Evolutionary conservation across 768 basidiomycete species (phyloP).

Genomic region (Termitomyces sp.): DNA sequence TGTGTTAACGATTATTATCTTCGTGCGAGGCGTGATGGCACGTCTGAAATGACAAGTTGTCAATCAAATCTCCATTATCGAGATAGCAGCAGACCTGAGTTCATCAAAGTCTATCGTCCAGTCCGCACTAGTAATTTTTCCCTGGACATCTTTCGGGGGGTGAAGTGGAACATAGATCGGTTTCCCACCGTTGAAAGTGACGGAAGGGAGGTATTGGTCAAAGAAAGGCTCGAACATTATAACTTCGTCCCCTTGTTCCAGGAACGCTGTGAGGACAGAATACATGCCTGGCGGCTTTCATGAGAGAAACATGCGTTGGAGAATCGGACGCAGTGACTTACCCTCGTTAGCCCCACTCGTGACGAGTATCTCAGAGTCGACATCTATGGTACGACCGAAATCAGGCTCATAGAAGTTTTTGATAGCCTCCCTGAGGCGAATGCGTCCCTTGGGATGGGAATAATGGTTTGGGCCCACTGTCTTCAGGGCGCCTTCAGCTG

Average conservation of each 20-base stretch:
- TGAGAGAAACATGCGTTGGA: not conserved
- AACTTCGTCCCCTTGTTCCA: slow-evolving; percentile 92
- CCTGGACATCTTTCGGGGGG: slow-evolving; percentile 57
- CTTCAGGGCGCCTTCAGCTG: slow-evolving; percentile 67
- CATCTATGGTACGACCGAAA: slow-evolving; percentile 67
- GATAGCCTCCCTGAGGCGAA: slow-evolving; percentile 86
- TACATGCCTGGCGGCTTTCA: slow-evolving; percentile 69
- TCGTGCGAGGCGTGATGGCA: slow-evolving; percentile 85
- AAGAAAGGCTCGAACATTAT: slow-evolving; percentile 99
- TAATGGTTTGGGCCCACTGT: slow-evolving; percentile 76
- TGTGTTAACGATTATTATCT: slow-evolving; percentile 94
- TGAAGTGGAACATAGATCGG: slow-evolving; percentile 96
- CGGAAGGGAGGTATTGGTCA: slow-evolving; percentile 91
- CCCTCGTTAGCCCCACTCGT: slow-evolving; percentile 98
- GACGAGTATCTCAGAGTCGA: slow-evolving; percentile 87
- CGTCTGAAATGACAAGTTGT: slow-evolving; percentile 39
- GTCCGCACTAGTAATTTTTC: slow-evolving; percentile 61
- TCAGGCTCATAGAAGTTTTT: slow-evolving; percentile 75
- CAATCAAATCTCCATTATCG: slow-evolving; percentile 1
- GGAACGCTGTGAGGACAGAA: slow-evolving; percentile 87
- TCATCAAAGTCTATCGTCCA: slow-evolving; percentile 93
- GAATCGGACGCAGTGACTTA: slow-evolving; percentile 26
- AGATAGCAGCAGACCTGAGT: slow-evolving; percentile 52
- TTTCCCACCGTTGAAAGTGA: slow-evolving; percentile 90
- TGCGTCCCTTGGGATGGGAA: slow-evolving; percentile 86